These are phyloP conservation scores for Sporothrix variecibatus DNA, from an alignment of 2,329 filamentous ascomycete genomes.

Conservation along the genomic window DNA sequence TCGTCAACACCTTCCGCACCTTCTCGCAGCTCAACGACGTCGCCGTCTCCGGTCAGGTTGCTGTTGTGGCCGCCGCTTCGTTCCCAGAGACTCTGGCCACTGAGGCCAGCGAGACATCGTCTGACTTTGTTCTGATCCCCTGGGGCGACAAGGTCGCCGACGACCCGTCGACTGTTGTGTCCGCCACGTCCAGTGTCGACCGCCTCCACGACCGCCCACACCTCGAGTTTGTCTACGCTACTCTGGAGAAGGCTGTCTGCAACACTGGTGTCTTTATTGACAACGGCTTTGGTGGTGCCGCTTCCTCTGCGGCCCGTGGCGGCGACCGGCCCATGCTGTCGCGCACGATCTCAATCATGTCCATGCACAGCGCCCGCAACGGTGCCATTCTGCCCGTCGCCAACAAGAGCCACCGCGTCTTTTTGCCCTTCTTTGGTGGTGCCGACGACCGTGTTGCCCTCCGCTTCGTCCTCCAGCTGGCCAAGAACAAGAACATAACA, in stretches of 20 bases:
- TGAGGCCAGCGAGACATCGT: constrained; percentile 68
- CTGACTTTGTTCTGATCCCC: constrained; percentile 78
- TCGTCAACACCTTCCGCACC: constrained; percentile 87
- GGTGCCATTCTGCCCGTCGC: constrained; percentile 58
- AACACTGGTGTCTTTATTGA: constrained; percentile 81
- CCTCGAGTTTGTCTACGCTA: constrained; percentile 69
- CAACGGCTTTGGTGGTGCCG: constrained; percentile 50
- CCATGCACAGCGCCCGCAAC: constrained; percentile 61
- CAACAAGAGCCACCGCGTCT: constrained; percentile 77
- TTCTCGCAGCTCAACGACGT: constrained; percentile 84
- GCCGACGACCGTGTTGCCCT: constrained; percentile 79
- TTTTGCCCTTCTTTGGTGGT: constrained; percentile 84
- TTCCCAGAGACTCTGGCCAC: constrained; percentile 76
- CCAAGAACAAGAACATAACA: constrained; percentile 74
- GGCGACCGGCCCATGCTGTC: constrained; percentile 45
- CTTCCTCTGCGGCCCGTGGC: constrained; percentile 28
- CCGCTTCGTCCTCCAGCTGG: constrained; percentile 79
- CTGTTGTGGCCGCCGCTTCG: constrained; percentile 73
- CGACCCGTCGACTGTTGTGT: constrained; percentile 49
- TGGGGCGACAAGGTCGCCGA: constrained; percentile 86
- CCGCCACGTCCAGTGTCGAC: constrained; percentile 51
- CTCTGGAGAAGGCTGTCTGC: constrained; percentile 64
- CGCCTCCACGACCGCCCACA: constrained; percentile 66
- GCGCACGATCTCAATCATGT: constrained; percentile 57
- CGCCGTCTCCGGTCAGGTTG: constrained; percentile 77